Evolutionary conservation across 2,329 filamentous ascomycete species (phyloP).

Genomic region (Chaetomiaceae sp.): DNA sequence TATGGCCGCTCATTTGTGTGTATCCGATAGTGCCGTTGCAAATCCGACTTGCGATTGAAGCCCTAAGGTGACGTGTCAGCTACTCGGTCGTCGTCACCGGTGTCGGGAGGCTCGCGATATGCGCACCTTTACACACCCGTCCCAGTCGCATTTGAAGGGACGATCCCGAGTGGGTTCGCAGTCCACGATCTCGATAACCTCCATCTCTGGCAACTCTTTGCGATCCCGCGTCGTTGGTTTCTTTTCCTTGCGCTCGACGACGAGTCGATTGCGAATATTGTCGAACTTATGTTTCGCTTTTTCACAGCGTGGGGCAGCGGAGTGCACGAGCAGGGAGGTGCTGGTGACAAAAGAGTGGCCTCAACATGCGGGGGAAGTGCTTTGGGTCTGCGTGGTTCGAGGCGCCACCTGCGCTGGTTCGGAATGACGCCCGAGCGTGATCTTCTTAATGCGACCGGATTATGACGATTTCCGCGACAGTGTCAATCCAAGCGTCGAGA

Average conservation of each 20-base stretch:
- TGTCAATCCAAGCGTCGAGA: conserved; percentile 24
- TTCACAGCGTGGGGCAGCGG: conserved; percentile 17
- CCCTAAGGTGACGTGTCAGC: conserved; percentile 45
- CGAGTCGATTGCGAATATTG: conserved; percentile 23
- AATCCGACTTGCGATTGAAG: conserved; percentile 68
- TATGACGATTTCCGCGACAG: conserved; percentile 31
- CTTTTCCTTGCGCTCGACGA: conserved; percentile 20
- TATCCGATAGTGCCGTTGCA: conserved; percentile 66
- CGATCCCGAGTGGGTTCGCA: conserved; percentile 58
- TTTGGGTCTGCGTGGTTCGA: conserved; percentile 21
- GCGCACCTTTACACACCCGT: conserved; percentile 57
- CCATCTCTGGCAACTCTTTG: conserved; percentile 44
- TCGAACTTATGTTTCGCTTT: conserved; percentile 31
- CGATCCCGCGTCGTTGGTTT: conserved; percentile 21
- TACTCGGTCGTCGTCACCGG: not conserved
- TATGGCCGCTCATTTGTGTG: conserved; percentile 69
- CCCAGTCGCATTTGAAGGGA: conserved; percentile 62
- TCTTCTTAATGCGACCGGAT: conserved; percentile 37
- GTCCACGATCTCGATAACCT: conserved; percentile 61
- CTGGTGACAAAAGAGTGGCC: conserved; percentile 1
- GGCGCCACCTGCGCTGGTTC: conserved; percentile 31
- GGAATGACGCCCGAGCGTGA: conserved; percentile 33
- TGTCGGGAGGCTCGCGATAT: not conserved
- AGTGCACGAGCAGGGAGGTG: conserved; percentile 11
- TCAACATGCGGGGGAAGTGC: conserved; percentile 23